Evolutionary conservation across 176 grass and related monocot species (phyloP), one percentile per base, ranked within the genome.

Genomic region (Otatea glauca): DNA sequence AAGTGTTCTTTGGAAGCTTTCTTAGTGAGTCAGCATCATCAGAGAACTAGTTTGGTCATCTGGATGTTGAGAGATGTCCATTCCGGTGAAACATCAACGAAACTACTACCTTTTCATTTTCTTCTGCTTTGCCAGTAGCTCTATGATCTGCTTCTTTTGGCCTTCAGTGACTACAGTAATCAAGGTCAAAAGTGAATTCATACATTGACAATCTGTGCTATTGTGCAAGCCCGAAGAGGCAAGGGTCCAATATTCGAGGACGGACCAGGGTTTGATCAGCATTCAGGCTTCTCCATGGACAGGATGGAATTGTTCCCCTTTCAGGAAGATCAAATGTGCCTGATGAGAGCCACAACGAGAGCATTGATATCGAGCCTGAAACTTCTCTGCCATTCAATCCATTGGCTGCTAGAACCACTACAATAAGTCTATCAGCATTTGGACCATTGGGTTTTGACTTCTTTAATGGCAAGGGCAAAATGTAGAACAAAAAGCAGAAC

Each of bases 241-340:
- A 94, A 77, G 78, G 85, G 92, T 62, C 89, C 92, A 9, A 94
- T 94, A 72, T 94, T 94, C 86, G 89, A 92, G 78, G 89, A 94
- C 27, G 90, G 89, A 12, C 90, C 89, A 27, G 88, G 83, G 10
- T 92, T 94, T 68, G 90, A 56, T 88, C 90, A 15, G 92, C 90
- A 73, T 94, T 94, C 79, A 94, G 73, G 75, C 69, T 94, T 72
- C 90, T 94, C 69, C 92, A 94, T 86, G 92, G 89, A 66, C 77
- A 45, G 12, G 90, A 94, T 84, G 90, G 92, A 60, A 89, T 94
- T 62, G 85, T 92, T 37, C 92, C 92, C 55, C 92, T 94, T 83
- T 89, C 89, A 27, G 89, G 86, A 83, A 86, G 86, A 72, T 88
- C 84, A 77, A 92, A 83, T 80, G 74, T 86, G 15, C 79, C 44